These are phyloP conservation scores for Aspergillus coremiiformis DNA, from an alignment of 495 filamentous ascomycete species.

Conservation along the genomic window DNA sequence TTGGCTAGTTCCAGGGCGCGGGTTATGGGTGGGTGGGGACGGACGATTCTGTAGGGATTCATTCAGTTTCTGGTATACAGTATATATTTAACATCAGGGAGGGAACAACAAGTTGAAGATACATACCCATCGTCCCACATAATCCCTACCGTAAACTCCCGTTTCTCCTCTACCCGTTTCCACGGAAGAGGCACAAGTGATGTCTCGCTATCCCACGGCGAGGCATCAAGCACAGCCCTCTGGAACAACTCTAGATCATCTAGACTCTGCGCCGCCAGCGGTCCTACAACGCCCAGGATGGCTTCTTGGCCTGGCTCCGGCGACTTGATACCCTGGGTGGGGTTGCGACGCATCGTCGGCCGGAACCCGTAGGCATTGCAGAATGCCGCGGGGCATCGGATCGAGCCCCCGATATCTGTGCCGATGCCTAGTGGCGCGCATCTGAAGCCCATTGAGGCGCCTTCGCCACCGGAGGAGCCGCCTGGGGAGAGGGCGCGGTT, in stretches of 20 bases:
- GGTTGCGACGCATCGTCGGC: conserved; percentile 49
- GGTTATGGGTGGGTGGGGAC: conserved; percentile 62
- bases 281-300: conserved; percentile 55
- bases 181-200: conserved; percentile 53
- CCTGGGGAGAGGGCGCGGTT: conserved; percentile 51
- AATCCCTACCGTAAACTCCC: conserved; percentile 56
- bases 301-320: conserved; percentile 51
- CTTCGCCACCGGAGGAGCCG: conserved; percentile 63
- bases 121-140: conserved; percentile 60
- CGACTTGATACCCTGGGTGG: conserved; percentile 31
- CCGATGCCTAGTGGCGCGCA: conserved; percentile 61
- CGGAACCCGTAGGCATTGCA: conserved; percentile 53
- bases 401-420: conserved; percentile 58
- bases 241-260: conserved; percentile 61
- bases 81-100: too few species aligned
- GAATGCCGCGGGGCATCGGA: conserved; percentile 53
- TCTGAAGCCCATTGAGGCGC: conserved; percentile 53
- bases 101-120: too few species aligned
- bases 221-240: conserved; percentile 46
- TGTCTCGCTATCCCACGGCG: conserved; percentile 58
- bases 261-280: conserved; percentile 50
- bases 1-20: conserved; percentile 51
- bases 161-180: conserved; percentile 34
- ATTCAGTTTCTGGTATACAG: not conserved
- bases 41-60: conserved; percentile 21